phyloP scores from a whole-genome alignment of 768 basidiomycete genomes.

The Kwoniella mangroviensis region DNA sequence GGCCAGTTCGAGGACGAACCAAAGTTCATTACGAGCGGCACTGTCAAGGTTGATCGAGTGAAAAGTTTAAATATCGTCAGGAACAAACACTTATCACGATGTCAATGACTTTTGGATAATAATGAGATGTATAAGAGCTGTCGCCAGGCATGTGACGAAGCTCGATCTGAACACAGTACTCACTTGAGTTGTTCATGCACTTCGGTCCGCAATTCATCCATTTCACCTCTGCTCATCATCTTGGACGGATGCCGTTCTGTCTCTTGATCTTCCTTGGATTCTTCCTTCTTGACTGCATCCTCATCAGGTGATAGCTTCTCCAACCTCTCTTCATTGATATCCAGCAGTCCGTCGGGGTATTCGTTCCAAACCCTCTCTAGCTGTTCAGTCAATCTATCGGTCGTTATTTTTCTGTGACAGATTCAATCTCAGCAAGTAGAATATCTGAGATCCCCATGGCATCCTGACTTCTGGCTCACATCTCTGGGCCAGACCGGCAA shows the following conservation, averaged over 20 bases:
- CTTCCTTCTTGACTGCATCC: constrained; percentile 19
- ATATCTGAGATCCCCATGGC: not conserved
- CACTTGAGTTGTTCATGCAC: constrained; percentile 47
- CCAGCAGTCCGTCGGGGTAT: constrained; percentile 45
- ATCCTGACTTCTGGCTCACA: no score
- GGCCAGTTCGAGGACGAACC: constrained; percentile 49
- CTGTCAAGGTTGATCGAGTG: constrained; percentile 13
- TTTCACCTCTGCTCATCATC: constrained; percentile 39
- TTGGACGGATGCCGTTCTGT: constrained; percentile 14
- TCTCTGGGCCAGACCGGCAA: no score
- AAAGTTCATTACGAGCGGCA: constrained; percentile 51
- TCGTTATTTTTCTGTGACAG: constrained; percentile 26
- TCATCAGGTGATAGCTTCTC: constrained; percentile 23
- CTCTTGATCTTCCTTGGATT: constrained; percentile 10
- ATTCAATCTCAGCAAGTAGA: not conserved
- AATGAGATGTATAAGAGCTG: no score
- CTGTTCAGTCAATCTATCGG: constrained; percentile 34
- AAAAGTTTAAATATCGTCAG: no score
- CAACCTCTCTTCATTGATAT: constrained; percentile 36
- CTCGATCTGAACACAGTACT: constrained; percentile 8
- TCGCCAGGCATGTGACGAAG: not conserved
- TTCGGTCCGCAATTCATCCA: constrained; percentile 41
- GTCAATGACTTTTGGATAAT: no score
- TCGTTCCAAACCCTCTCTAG: constrained; percentile 50
- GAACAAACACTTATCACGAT: not conserved